Evolutionary conservation across 805 yeast genomes (phyloP).

Genomic region (Wickerhamomyces rabaulensis): DNA sequence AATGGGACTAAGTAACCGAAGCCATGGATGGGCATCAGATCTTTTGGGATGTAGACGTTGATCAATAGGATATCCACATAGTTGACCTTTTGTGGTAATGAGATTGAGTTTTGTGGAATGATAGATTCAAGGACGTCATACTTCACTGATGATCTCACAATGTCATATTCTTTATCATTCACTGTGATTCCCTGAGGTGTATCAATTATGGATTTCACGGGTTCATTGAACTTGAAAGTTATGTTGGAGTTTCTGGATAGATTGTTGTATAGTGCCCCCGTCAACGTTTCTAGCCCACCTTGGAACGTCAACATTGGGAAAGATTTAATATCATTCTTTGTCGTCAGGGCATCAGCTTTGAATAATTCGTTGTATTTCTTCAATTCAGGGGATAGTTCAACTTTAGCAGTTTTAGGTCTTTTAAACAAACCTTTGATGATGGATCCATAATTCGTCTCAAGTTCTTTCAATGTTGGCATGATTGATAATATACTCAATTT

Average conservation of each 20-base stretch:
- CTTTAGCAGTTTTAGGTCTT: slow-evolving; percentile 3
- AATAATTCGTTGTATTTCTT: slow-evolving; percentile 36
- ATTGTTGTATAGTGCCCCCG: slow-evolving; percentile 35
- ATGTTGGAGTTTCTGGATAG: slow-evolving; percentile 38
- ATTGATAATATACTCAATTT: slow-evolving; percentile 62
- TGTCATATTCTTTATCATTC: slow-evolving; percentile 35
- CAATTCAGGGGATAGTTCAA: slow-evolving; percentile 25
- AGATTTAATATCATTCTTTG: slow-evolving; percentile 32
- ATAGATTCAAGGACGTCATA: slow-evolving; percentile 37
- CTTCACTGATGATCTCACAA: slow-evolving; percentile 55
- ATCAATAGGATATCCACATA: slow-evolving; percentile 52
- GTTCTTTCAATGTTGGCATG: slow-evolving; percentile 46
- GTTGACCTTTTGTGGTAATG: slow-evolving; percentile 18
- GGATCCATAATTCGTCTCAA: slow-evolving; percentile 60
- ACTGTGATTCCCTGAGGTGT: not conserved
- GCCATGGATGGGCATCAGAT: slow-evolving; percentile 48
- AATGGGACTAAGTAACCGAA: slow-evolving; percentile 87
- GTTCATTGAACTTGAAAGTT: slow-evolving; percentile 27
- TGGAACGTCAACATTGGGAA: slow-evolving; percentile 59
- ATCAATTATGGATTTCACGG: slow-evolving; percentile 11
- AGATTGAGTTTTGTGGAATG: slow-evolving; percentile 8
- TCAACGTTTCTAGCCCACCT: slow-evolving; percentile 53
- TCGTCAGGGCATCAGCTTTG: slow-evolving; percentile 32
- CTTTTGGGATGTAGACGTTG: slow-evolving; percentile 55
- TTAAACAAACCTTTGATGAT: slow-evolving; percentile 40